Percentiles rank a stretch among this genome's conserved stretches.
Conservation (phyloP, 139 green algal genomes). For the Axilococcus clingmanii region DNA sequence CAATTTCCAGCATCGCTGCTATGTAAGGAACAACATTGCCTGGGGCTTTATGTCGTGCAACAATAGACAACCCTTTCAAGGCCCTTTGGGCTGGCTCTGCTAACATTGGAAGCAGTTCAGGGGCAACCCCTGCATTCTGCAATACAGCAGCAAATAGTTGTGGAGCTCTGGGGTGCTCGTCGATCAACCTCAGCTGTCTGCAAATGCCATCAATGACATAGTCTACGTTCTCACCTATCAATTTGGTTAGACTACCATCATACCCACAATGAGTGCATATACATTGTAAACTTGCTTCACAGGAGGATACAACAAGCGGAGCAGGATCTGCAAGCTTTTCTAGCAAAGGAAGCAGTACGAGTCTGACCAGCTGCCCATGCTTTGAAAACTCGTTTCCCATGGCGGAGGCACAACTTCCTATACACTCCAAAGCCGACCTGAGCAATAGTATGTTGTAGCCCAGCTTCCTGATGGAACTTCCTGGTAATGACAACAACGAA, state of each 20-base stretch:
- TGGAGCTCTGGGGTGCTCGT: constrained; percentile 32
- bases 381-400: constrained; percentile 36
- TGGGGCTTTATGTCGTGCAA: constrained; percentile 39
- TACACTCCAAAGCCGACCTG: constrained; percentile 35
- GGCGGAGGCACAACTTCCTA: constrained; percentile 30
- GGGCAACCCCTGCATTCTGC: constrained; percentile 34
- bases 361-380: constrained; percentile 35
- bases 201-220: constrained; percentile 74
- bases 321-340: constrained; percentile 56
- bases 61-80: constrained; percentile 50
- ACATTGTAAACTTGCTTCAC: constrained; percentile 25
- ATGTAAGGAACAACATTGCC: constrained; percentile 47
- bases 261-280: constrained; percentile 46
- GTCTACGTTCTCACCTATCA: constrained; percentile 59
- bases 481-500: too few species aligned
- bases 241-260: constrained; percentile 13
- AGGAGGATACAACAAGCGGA: constrained; percentile 39
- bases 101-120: constrained; percentile 63
- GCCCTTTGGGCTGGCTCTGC: constrained; percentile 51
- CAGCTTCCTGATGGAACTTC: too few species aligned
- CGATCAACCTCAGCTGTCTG: constrained; percentile 37
- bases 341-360: constrained; percentile 56
- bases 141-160: constrained; percentile 65
- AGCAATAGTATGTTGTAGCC: constrained; percentile 61
- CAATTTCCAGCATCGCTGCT: constrained; percentile 24